Evolutionary conservation across 768 basidiomycete species (phyloP).

Genomic region (Boletus vermiculosoides): DNA sequence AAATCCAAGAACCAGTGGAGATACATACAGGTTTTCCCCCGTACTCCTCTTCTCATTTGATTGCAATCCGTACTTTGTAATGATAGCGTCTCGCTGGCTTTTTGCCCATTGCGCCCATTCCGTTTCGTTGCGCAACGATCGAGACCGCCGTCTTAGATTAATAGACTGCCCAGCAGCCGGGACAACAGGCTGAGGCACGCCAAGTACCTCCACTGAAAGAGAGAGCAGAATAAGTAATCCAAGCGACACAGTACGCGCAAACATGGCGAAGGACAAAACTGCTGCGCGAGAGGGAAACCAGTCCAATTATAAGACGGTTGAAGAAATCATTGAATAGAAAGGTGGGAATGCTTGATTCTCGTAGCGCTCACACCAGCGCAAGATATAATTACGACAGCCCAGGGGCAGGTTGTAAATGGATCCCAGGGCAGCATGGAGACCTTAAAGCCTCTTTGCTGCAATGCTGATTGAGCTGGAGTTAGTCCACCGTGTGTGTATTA

Average conservation of each 20-base stretch:
- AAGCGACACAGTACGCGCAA: constrained; percentile 1
- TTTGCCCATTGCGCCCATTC: constrained; percentile 41
- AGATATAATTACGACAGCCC: constrained; percentile 6
- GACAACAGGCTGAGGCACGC: constrained; percentile 4
- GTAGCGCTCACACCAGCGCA: constrained; percentile 4
- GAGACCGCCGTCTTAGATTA: constrained; percentile 16
- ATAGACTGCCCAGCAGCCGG: constrained; percentile 24
- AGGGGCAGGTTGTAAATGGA: background rate
- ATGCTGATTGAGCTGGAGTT: background rate
- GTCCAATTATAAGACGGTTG: constrained; percentile 7
- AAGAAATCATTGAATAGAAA: constrained; percentile 3
- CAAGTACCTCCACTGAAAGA: constrained; percentile 12
- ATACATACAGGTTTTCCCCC: constrained; percentile 48
- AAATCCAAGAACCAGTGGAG: background rate
- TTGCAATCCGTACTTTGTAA: constrained; percentile 46
- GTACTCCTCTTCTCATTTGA: constrained; percentile 37
- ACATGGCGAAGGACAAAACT: constrained; percentile 8
- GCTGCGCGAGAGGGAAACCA: constrained; percentile 5
- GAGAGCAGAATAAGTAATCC: constrained; percentile 11
- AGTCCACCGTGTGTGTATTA: background rate
- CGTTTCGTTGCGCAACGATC: constrained; percentile 12
- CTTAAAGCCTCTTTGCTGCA: background rate
- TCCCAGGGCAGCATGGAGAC: background rate
- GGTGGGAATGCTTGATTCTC: constrained; percentile 1
- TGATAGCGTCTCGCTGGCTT: constrained; percentile 41